These are phyloP conservation scores for Coemansia biformis DNA, from an alignment of 192 early-diverging fungal species.

Conservation along the genomic window DNA sequence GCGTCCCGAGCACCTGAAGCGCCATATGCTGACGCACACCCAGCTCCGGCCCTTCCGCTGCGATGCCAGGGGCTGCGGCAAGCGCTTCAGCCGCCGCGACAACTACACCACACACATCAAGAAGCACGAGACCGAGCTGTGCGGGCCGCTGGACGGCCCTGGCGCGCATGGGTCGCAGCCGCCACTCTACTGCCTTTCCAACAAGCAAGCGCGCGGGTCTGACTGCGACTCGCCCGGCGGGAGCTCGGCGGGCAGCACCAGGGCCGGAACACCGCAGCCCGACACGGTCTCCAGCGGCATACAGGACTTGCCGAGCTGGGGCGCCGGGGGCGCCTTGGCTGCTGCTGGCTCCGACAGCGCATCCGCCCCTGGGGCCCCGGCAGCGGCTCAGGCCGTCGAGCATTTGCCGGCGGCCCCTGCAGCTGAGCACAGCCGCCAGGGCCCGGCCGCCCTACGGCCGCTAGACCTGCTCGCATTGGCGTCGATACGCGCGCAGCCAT, in stretches of 20 bases:
- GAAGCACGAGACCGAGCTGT: constrained; percentile 18
- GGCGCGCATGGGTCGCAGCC: background rate
- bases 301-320: constrained; percentile 21
- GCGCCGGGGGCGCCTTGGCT: background rate
- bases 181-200: too few species aligned
- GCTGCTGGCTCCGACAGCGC: too few species aligned
- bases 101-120: constrained; percentile 53
- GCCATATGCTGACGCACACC: constrained; percentile 84
- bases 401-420: background rate
- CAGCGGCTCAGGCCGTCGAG: background rate
- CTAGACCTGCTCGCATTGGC: constrained; percentile 39
- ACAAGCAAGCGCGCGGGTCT: too few species aligned
- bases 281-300: constrained; percentile 22
- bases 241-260: background rate
- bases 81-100: constrained; percentile 80
- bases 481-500: constrained; percentile 4
- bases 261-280: background rate
- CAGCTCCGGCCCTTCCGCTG: constrained; percentile 83
- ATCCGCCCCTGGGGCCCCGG: too few species aligned
- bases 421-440: background rate
- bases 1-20: constrained; percentile 78
- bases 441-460: constrained; percentile 5
- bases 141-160: background rate
- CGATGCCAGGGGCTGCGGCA: constrained; percentile 60
- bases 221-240: too few species aligned